Conservation (phyloP, 1,284 basidiomycete species). For the Inonotus hispidus region DNA sequence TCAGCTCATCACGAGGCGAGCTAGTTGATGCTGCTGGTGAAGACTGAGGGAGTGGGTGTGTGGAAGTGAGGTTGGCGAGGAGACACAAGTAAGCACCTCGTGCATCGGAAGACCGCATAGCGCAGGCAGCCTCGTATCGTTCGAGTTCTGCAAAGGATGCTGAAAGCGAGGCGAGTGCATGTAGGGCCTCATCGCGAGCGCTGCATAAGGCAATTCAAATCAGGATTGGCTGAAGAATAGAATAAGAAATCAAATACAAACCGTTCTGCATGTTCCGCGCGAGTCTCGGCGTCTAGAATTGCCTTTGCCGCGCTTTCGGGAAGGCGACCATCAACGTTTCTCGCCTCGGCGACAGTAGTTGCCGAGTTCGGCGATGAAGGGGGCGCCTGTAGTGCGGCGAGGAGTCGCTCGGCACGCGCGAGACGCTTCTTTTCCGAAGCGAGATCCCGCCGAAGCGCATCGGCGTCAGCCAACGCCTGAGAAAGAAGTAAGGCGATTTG, state of each 20-base stretch:
- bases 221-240: background rate
- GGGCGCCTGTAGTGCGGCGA: constrained; percentile 28
- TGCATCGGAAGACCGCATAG: constrained; percentile 44
- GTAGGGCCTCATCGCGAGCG: constrained; percentile 52
- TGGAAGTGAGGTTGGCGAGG: constrained; percentile 33
- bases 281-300: constrained; percentile 44
- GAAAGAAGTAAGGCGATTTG: constrained; percentile 18
- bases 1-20: background rate
- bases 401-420: constrained; percentile 49
- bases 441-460: constrained; percentile 16
- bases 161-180: constrained; percentile 41
- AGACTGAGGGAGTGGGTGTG: constrained; percentile 9
- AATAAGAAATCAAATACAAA: constrained; percentile 35
- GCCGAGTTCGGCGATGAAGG: background rate
- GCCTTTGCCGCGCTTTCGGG: constrained; percentile 28
- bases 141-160: constrained; percentile 53
- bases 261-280: constrained; percentile 42
- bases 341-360: background rate
- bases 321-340: background rate
- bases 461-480: constrained; percentile 13
- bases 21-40: constrained; percentile 18
- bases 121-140: constrained; percentile 41
- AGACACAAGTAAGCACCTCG: constrained; percentile 44
- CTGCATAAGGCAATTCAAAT: constrained; percentile 12
- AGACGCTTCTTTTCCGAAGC: constrained; percentile 31